Evolutionary conservation across 495 filamentous ascomycete species (phyloP), one percentile per base, ranked within the genome.

Genomic region (Alectoria sarmentosa): DNA sequence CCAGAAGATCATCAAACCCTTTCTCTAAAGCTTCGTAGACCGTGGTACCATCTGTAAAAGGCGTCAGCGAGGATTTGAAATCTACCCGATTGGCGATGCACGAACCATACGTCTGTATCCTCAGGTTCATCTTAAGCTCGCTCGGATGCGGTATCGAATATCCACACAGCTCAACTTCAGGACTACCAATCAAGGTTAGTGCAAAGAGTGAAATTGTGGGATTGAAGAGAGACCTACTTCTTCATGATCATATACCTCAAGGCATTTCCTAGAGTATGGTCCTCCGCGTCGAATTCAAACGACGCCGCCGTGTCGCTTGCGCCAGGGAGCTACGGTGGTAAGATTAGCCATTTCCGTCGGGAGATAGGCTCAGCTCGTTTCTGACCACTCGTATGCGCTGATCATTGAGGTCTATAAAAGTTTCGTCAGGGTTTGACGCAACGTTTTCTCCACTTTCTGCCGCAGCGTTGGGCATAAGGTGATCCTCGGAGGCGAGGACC

Each of bases 71-170:
- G 30, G 60, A 68, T 69, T n/a, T 1, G 60, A 37, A 55, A 44
- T 36, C 49, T 32, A 36, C 10, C 11, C n/a, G 2, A 37, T 49
- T 36, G 23, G 48, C 55, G 52, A 41, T 46, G 30, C 23, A 77
- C 85, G 70, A 76, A 96, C 94, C 90, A 68, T 89, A 96, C 61
- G 93, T 98, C 76, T 98, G 94, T 67, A 98, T 97, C 62, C 94
- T 85, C 37, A 98, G 76, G 73, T 97, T 95, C 94, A 98, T 96
- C 76, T 95, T 92, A 17, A 86, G 76, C 72, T 98, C 94, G 23
- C 92, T 96, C 41, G 95, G 94, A 78, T 98, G 94, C 13, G 94
- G 94, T 61, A 98, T 98, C 6, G 94, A 91, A 73, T 98, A 98
- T 52, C 92, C 94, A 77, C 95, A 98, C 77, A 98, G 94, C 71